Percentiles rank a stretch among this genome's conserved stretches.
These are phyloP conservation scores for Lunularia cruciata DNA, from an alignment of 225 moss, liverwort and hornwort species.

Conservation along the genomic window DNA sequence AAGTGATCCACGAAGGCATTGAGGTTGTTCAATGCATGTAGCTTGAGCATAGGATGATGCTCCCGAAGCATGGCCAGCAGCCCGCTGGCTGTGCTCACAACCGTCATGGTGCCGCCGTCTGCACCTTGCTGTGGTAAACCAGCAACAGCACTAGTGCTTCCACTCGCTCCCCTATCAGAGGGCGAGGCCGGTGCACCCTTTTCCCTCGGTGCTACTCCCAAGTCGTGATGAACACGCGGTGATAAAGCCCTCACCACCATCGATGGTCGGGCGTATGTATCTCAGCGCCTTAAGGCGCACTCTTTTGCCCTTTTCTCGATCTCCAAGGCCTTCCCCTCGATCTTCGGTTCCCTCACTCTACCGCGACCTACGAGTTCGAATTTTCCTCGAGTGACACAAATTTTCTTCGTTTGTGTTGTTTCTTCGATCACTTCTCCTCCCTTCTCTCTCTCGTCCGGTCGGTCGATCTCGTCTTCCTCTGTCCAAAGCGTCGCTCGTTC, in stretches of 20 bases:
- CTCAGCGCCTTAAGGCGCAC: constrained; percentile 15
- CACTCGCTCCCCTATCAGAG: constrained; percentile 21
- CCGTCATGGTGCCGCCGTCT: constrained; percentile 55
- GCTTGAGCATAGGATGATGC: constrained; percentile 83
- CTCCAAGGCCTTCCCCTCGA: constrained; percentile 1
- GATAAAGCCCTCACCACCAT: constrained; percentile 31
- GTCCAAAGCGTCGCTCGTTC: constrained; percentile 5
- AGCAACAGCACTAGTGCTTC: constrained; percentile 7
- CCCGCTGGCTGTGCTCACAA: constrained; percentile 91
- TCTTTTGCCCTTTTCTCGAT: constrained; percentile 14
- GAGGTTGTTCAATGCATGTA: constrained; percentile 85
- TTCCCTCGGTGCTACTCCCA: constrained; percentile 19
- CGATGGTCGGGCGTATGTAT: constrained; percentile 11
- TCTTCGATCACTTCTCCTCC: not conserved
- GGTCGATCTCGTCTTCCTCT: not conserved
- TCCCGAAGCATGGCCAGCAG: constrained; percentile 96
- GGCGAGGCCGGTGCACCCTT: constrained; percentile 26
- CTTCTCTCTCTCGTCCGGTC: not conserved
- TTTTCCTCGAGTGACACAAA: not conserved
- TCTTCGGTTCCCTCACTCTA: constrained; percentile 2
- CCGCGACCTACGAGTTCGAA: not conserved
- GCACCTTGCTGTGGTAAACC: constrained; percentile 14
- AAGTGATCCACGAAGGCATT: constrained; percentile 85
- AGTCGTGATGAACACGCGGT: constrained; percentile 23
- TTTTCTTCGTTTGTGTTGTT: not conserved